Base-by-base conservation (phyloP, 352 stramenopile genomes). In the Globisporangium radiosum region DNA sequence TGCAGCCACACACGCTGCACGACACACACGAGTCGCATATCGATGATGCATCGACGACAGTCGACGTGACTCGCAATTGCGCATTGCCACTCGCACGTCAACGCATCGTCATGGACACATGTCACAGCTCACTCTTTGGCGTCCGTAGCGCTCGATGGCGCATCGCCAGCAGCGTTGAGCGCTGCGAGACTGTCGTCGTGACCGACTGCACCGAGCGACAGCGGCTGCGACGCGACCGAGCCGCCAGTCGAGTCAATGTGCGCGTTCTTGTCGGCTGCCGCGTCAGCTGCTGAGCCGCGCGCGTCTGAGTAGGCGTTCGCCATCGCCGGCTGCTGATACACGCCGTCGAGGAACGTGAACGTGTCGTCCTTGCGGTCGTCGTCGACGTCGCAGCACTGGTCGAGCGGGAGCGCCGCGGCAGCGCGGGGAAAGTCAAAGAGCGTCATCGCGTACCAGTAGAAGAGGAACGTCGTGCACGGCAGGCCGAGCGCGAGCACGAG, bases 301-400 rank as follows among this genome's bases (percentile, higher is more conserved):
- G 43, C 17, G n/a, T 39, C 57, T 39, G 54, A 54, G 38, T 62
- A 63, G 49, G 67, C 63, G 55, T 75, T 70, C 47, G 62, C 56
- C 75, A 90, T 85, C 1, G 77, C 80, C 59, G 80, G 80, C 56
- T 87, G 80, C 57, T 85, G 73, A 56, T 90, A 90, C 10, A 88
- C 70, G 57, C 71, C 73, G 64, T 90, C 68, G 6, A 90, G 68
- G 45, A 88, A 88, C 52, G 82, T 72, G 56, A 85, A 82, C 38
- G 65, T 56, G 17, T 84, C 65, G 33, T 81, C 48, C 59, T 74
- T 75, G 57, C 78, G 78, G 47, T 75, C 68, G 52, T 76, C 74
- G 47, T 90, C 81, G 47, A 90, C 48, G 53, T 85, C 73, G 53
- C 71, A 82, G 63, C 81, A 90, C 53, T 85, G 70, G 47, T 87